Percentiles rank a stretch among this genome's conserved stretches.
phyloP scores from a whole-genome alignment of 495 filamentous ascomycete species.

The Penicillium robsamsonii region DNA sequence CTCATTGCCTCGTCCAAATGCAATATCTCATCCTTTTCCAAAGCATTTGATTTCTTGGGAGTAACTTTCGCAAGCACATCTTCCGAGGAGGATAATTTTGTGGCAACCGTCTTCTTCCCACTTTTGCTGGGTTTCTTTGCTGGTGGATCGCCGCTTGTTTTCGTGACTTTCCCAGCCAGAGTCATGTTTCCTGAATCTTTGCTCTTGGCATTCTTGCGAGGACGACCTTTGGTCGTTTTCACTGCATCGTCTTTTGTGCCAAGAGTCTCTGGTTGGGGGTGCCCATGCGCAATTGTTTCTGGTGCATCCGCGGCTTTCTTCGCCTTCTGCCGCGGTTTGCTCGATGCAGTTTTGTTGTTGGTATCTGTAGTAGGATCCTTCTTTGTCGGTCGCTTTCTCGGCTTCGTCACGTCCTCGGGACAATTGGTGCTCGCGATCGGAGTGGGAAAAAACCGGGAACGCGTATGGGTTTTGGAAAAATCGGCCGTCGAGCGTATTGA shows the following conservation, averaged over 20 bases:
- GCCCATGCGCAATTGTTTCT: constrained; percentile 2
- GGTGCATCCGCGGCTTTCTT: constrained; percentile 18
- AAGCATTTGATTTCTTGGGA: constrained; percentile 8
- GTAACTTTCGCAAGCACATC: neutral
- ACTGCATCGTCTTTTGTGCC: constrained; percentile 15
- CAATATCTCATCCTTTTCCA: constrained; percentile 25
- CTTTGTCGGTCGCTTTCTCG: constrained; percentile 13
- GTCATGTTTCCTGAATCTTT: constrained; percentile 32
- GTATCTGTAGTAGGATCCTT: constrained; percentile 3
- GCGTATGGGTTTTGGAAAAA: constrained; percentile 27
- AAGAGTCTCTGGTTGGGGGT: neutral
- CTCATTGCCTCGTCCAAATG: constrained; percentile 37
- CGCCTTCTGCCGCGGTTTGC: constrained; percentile 20
- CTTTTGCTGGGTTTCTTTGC: constrained; percentile 18
- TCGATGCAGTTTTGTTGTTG: constrained; percentile 6
- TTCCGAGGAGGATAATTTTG: constrained; percentile 1
- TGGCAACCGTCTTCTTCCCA: constrained; percentile 12
- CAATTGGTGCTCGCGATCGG: constrained; percentile 6
- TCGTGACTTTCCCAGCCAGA: constrained; percentile 38
- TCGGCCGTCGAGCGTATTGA: constrained; percentile 37
- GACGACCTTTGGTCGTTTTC: constrained; percentile 26
- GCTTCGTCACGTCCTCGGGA: constrained; percentile 1
- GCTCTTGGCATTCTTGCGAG: constrained; percentile 19
- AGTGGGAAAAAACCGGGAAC: constrained; percentile 32
- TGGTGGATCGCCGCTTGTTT: constrained; percentile 21